Evolutionary conservation across 768 basidiomycete genomes (phyloP), one percentile per base, ranked within the genome.

Genomic region (Dictyophora rubrovolvata): DNA sequence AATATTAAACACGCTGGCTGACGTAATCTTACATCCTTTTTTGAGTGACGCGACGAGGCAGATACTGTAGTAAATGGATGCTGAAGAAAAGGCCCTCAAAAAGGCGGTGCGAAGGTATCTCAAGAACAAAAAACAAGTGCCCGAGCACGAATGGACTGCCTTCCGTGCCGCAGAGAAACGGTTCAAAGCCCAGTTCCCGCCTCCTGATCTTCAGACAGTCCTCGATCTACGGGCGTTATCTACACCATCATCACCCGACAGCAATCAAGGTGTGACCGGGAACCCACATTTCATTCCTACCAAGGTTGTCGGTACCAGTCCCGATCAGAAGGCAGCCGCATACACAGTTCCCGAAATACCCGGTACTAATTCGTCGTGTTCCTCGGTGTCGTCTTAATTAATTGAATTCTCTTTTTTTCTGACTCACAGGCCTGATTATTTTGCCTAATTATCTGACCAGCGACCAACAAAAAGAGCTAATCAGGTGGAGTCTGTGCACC

Each of bases 81-180:
- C 14, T 42, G 42, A 42, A 42, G 42, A 59, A 14, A 59, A 59
- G 4, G 37, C 57, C 17, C 52, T 51, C 50, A 59, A 36, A 59
- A 59, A 59, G 28, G 57, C 57, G 11, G 14, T 59, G 17, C 22
- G 50, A 12, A 59, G 34, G 28, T 51, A 59, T 52, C 14, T 51
- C 6, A 59, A 59, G 36, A 50, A 36, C n/a, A 59, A 48, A 20
- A 8, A 42, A 9, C 57, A 21, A 20, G 14, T 20, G 7, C 20
- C 73, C 7, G 78, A 81, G n/a, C 62, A 69, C 11, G 76, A 77
- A 49, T 89, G 86, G 86, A 82, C 89, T 0, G 78, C 86, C 0
- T 92, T 92, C 68, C 76, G 90, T 66, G 78, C 78, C 0, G 83
- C 83, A 22, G 90, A 93, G 70, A 93, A 93, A 71, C 79, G 74